These are phyloP conservation scores for Naegleria fowleri DNA, from an alignment of 208 protist species.

Conservation along the genomic window DNA sequence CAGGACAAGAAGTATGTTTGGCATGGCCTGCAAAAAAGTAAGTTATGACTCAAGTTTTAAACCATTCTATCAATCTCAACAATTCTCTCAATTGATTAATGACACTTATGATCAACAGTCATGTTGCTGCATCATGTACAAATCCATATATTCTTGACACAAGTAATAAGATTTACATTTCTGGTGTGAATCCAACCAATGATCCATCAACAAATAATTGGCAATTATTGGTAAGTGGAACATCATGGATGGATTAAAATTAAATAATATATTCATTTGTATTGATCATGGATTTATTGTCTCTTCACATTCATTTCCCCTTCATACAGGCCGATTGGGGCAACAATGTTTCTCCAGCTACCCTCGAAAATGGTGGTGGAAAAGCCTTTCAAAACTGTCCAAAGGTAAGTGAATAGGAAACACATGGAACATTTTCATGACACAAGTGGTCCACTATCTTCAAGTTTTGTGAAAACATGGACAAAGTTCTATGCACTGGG, in stretches of 20 bases:
- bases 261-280: too few species aligned
- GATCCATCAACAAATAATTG: background rate
- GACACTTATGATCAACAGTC: background rate
- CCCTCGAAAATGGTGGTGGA: background rate
- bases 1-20: background rate
- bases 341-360: background rate
- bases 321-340: background rate
- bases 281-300: too few species aligned
- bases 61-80: too few species aligned
- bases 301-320: too few species aligned
- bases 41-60: too few species aligned
- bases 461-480: background rate
- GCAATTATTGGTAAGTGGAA: background rate
- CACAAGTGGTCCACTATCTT: too few species aligned
- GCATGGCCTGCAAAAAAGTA: slow-evolving; percentile 7
- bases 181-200: background rate
- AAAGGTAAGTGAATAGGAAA: background rate
- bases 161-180: background rate
- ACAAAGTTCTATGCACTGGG: background rate
- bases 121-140: background rate
- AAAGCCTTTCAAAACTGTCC: slow-evolving; percentile 7
- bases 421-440: too few species aligned
- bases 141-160: slow-evolving; percentile 8
- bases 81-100: too few species aligned
- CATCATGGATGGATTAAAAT: background rate